Conservation (phyloP, 257 asterid species). For the Rehmannia glutinosa region DNA sequence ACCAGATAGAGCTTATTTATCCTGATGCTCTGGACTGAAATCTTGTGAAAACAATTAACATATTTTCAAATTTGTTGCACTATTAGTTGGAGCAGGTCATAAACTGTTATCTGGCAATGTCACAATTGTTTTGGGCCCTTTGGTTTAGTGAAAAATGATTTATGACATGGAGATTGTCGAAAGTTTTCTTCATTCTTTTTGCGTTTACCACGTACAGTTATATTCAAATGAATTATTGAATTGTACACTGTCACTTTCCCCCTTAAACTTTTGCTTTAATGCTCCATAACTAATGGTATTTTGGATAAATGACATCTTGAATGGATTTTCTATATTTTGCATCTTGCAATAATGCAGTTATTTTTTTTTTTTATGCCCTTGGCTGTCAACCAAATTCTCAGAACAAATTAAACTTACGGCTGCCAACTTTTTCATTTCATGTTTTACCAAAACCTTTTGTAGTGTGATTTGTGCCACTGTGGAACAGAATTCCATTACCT, state of each 20-base stretch:
- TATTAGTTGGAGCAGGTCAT: conserved; percentile 10
- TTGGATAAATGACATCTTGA: too few relatives aligned
- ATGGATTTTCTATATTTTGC: too few relatives aligned
- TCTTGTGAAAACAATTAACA: not conserved
- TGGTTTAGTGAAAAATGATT: not conserved
- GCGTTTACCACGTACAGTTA: not conserved
- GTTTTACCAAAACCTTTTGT: not conserved
- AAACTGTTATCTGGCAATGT: not conserved
- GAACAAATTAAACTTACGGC: not conserved
- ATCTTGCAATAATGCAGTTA: not conserved
- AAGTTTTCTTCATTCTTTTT: not conserved
- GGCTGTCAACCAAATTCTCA: not conserved
- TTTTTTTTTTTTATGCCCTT: too few relatives aligned
- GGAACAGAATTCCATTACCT: not conserved
- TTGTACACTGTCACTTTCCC: not conserved
- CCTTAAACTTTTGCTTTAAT: not conserved
- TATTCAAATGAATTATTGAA: too few relatives aligned
- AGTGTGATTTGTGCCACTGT: not conserved
- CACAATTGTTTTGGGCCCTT: not conserved
- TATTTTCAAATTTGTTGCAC: not conserved
- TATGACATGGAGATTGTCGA: too few relatives aligned
- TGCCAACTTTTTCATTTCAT: not conserved
- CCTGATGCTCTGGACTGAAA: not conserved
- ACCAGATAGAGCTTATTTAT: not conserved
- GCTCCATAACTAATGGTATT: not conserved